A percentile compares a stretch with the other conserved stretches of the same genome.
These are phyloP conservation scores for Phaseolus lunatus DNA, from an alignment of 306 rosid species.

Conservation along the genomic window DNA sequence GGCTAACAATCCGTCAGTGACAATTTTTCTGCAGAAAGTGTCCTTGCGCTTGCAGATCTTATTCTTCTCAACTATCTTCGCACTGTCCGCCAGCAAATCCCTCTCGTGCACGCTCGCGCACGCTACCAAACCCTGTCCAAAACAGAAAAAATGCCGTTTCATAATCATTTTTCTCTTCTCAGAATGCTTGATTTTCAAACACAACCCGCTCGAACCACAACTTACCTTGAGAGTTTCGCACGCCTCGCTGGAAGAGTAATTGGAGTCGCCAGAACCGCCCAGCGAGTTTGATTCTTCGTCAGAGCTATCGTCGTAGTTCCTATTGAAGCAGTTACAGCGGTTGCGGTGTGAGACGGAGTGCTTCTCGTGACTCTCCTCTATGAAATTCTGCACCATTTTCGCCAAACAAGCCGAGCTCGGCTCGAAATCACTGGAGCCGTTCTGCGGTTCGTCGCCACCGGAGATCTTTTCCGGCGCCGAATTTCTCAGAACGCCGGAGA, in stretches of 20 bases:
- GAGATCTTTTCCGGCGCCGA: conserved; percentile 53
- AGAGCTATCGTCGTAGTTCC: conserved; percentile 61
- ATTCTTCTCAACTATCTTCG: conserved; percentile 82
- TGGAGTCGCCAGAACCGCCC: conserved; percentile 53
- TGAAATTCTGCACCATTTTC: conserved; percentile 86
- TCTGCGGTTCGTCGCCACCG: conserved; percentile 50
- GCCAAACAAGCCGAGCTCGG: conserved; percentile 80
- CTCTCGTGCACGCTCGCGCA: conserved; percentile 65
- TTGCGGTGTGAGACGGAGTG: conserved; percentile 51
- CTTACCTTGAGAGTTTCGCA: conserved; percentile 78
- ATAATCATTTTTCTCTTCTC: neutral
- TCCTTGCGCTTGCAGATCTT: conserved; percentile 76
- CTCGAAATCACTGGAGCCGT: conserved; percentile 58
- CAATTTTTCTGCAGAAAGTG: conserved; percentile 55
- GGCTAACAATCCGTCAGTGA: conserved; percentile 55
- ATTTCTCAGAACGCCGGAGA: conserved; percentile 64
- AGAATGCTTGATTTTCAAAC: neutral
- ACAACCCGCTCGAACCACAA: neutral
- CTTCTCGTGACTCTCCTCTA: conserved; percentile 80
- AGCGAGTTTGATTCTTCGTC: conserved; percentile 63
- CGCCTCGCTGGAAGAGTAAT: conserved; percentile 54
- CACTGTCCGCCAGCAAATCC: conserved; percentile 76
- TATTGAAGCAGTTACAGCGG: conserved; percentile 78
- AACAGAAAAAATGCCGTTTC: neutral
- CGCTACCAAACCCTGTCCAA: conserved; percentile 64